phyloP scores from a whole-genome alignment of 345 rosid genomes.

The Toxicodendron radicans region DNA sequence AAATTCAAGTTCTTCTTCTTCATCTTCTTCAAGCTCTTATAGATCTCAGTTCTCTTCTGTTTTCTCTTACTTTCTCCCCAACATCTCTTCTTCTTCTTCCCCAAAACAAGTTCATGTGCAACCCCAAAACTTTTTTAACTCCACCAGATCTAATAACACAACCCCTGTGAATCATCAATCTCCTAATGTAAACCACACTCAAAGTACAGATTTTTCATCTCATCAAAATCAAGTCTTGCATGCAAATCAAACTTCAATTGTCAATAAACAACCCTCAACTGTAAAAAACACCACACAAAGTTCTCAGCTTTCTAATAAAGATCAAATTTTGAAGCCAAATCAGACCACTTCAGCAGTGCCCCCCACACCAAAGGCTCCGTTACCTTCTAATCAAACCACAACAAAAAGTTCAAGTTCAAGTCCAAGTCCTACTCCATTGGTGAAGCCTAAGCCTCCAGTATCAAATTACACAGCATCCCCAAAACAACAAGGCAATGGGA shows the following conservation, averaged over 20 bases:
- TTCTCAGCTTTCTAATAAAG: constrained; percentile 21
- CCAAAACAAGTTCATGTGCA: not conserved
- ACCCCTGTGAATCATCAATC: constrained; percentile 14
- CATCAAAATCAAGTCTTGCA: constrained; percentile 14
- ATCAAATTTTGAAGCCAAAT: constrained; percentile 26
- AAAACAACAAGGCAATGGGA: constrained; percentile 27
- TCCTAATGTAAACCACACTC: constrained; percentile 24
- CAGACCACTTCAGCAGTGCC: constrained; percentile 22
- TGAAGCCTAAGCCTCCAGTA: constrained; percentile 12
- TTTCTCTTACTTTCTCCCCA: constrained; percentile 47
- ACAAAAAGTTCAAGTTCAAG: not conserved
- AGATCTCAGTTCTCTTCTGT: constrained; percentile 62
- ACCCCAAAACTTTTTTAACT: constrained; percentile 15
- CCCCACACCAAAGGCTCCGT: constrained; percentile 8
- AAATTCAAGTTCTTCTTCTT: not conserved
- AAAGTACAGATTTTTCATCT: not conserved
- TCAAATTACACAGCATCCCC: constrained; percentile 45
- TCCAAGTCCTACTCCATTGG: too few species aligned
- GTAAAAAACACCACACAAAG: constrained; percentile 17
- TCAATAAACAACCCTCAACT: constrained; percentile 6
- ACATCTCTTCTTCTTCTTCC: constrained; percentile 25
- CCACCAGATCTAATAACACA: constrained; percentile 31
- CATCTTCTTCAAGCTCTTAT: constrained; percentile 28
- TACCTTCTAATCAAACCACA: constrained; percentile 20
- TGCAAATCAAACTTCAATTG: constrained; percentile 15